Evolutionary conservation across 2,329 filamentous ascomycete genomes (phyloP), one percentile per base, ranked within the genome.

Genomic region (Sporothrix sp.): DNA sequence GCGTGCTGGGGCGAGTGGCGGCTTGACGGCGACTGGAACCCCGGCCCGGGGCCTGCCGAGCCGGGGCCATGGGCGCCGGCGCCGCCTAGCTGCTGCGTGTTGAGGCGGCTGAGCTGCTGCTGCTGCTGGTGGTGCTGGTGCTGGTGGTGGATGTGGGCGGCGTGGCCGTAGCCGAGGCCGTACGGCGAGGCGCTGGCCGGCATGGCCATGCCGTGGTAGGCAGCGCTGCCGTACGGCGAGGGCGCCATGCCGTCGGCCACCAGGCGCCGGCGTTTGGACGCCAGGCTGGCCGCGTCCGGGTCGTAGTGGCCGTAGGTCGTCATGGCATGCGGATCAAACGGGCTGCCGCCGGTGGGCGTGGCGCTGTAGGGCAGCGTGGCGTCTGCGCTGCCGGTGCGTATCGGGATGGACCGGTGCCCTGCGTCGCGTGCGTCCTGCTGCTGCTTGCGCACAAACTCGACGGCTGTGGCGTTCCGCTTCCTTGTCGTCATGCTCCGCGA

Each of bases 401-500:
- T 39, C 3, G 30, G 25, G 7, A 50, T 33, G 2, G 44, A 21
- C 10, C 52, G 38, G 3, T 53, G 55, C 32, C 20, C 30, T 3
- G 45, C 11, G 3, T 54, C 48, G 5, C 50, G 47, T 20, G 52
- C 46, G 9, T 52, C 50, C 11, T 54, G 54, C 3, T 44, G 18
- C 44, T 48, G 57, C 48, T 52, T 59, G 42, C 57, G 52, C 4
- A 54, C 51, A 35, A 57, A 58, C 14, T 63, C 59, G 13, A 59
- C 62, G 3, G 60, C 58, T 30, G 58, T 57, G 32, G 57, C 63
- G 51, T 64, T 72, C 25, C 70, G 67, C 60, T 74, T 78, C 51
- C 71, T 67, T 16, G 71, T 73, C 5, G 67, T 70, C 58, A 70
- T 68, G 18, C 75, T 75, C 51, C 86, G 75, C 39, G 86, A 84